Base-by-base conservation (phyloP, 2,329 filamentous ascomycete species). In the Phialophora chinensis region DNA sequence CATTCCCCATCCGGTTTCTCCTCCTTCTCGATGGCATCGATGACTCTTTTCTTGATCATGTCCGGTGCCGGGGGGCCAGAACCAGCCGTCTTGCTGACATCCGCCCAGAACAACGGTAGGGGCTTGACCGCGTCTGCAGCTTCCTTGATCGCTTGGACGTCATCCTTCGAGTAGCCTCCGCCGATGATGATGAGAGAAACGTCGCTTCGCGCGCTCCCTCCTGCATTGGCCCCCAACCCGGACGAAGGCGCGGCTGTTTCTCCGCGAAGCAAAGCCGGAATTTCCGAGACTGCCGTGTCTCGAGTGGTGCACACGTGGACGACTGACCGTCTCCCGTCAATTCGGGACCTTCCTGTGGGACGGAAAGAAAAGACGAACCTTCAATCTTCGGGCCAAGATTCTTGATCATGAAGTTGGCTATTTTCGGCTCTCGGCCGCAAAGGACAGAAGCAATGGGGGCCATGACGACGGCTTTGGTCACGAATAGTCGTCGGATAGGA, bases 241-340 rank as follows among this genome's bases (percentile, higher is more conserved):
- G 66, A 68, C 1, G 58, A 61, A 8, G 68, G 63, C 1, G 38
- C 50, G 55, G 47, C 49, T 1, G 31, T 35, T 25, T 61, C 57
- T 44, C 74, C 72, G 33, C 57, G 53, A 12, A 71, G 60, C 12
- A 69, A 62, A 17, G 59, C 62, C 4, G 69, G 69, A 27, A 71
- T 66, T 57, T 71, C 69, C n/a, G 49, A 29, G 23, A 67, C 54
- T 8, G 67, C 69, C 6, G 62, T 47, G 8, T 67, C 61, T 42
- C 44, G 54, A 20, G 35, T 63, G 27, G 53, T 56, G 62, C 66
- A 69, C 33, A 62, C 66, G 47, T 64, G 66, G 29, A 69, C 62
- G 29, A 71, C 69, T 71, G 42, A 60, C n/a, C 17, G 20, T 8
- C 10, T 12, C 12, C 29, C 5, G 49, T 33, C 25, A 54, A 49